Conservation (phyloP, 441 rosid species). For the Lepidium campestre region DNA sequence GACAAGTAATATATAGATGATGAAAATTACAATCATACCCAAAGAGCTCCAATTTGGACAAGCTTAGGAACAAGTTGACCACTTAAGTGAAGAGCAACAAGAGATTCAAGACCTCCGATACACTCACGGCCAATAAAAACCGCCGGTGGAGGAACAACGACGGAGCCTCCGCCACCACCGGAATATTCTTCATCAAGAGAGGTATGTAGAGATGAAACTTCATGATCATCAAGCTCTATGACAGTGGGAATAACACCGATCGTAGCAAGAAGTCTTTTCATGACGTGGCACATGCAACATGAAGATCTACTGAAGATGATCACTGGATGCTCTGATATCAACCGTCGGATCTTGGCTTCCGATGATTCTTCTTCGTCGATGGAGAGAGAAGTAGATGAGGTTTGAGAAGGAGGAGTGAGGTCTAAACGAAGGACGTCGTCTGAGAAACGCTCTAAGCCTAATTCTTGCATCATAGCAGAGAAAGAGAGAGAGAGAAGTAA, state of each 20-base stretch:
- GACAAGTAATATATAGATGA: background rate
- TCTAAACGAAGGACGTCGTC: constrained; percentile 39
- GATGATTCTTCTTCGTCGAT: constrained; percentile 72
- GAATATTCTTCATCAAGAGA: constrained; percentile 24
- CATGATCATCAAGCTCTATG: constrained; percentile 85
- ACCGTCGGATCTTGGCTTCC: constrained; percentile 66
- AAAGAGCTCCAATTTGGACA: constrained; percentile 75
- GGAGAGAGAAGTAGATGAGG: constrained; percentile 41
- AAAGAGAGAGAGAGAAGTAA: constrained; percentile 18
- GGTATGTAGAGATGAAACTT: constrained; percentile 53
- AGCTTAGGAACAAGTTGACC: constrained; percentile 88
- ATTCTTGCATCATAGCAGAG: constrained; percentile 47
- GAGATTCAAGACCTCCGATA: constrained; percentile 86
- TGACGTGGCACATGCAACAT: constrained; percentile 94
- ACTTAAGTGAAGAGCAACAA: constrained; percentile 76
- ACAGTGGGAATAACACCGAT: constrained; percentile 90
- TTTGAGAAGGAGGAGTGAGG: constrained; percentile 35
- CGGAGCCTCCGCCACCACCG: constrained; percentile 4
- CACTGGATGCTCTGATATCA: constrained; percentile 81
- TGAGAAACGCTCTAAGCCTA: constrained; percentile 45
- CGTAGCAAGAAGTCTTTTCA: constrained; percentile 66
- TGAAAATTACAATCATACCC: constrained; percentile 45
- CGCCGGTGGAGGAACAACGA: constrained; percentile 39
- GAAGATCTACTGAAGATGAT: constrained; percentile 78
- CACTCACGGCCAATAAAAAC: constrained; percentile 76